Evolutionary conservation across 1,284 basidiomycete species (phyloP), one percentile per base, ranked within the genome.

Genomic region (Cryptococcus deneoformans): DNA sequence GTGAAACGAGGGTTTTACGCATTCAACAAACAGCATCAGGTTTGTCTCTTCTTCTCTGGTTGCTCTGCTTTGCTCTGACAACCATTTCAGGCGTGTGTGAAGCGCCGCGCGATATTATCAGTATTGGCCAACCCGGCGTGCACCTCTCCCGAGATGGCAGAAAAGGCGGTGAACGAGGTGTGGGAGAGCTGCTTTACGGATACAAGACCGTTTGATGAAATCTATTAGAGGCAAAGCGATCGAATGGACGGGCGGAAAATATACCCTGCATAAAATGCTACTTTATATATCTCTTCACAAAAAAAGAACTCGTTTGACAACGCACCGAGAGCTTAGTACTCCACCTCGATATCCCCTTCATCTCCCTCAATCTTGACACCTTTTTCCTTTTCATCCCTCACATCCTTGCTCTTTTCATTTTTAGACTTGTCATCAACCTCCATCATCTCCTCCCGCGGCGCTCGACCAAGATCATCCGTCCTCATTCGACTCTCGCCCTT

Each of bases 121-220:
- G 90, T 99, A 2, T 79, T 82, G 44, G 83, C 83, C 10, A 93
- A 97, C 72, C 87, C 90, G 14, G 81, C 83, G n/a, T 98, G 92
- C 72, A 85, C 86, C 2, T 84, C 87, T 64, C 78, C 81, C 48
- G 88, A 83, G 11, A 82, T 87, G 50, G 95, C 95, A 5, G 89
- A 92, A 73, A 83, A 84, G 57, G 91, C 86, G 2, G 94, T 98
- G 50, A 95, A 97, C 66, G 91, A 97, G 75, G 95, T 97, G 46
- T 99, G 90, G 87, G 89, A 92, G 67, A 92, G 89, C 67, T 99
- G 95, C 77, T 95, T 93, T 79, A 86, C 84, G 50, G 95, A 99
- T 76, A 98, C 94, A 6, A 80, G 94, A 65, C 95, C 95, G 6
- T 99, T 98, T 76, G 95, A 98, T 77, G 92, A 97, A 86, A 90